Base-by-base conservation (phyloP, 345 rosid genomes). In the Eucalyptus cladocalyx region DNA sequence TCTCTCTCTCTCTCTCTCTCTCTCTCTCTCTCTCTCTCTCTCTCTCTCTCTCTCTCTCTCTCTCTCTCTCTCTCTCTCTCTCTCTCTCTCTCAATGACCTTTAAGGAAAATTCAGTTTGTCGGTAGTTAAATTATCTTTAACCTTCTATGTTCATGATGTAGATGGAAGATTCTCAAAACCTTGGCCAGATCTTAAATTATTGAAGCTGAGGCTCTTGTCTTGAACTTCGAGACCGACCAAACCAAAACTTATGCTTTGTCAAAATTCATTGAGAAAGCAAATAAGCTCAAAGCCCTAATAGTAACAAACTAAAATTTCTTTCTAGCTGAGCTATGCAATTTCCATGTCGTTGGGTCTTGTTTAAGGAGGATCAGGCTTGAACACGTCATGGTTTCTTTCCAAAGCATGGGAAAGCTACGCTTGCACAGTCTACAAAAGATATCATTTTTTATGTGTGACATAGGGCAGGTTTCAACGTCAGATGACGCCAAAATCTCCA, bases 291-390 rank as follows among this genome's bases (percentile, higher is more conserved):
- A 93, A 91, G 95, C 91, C 81, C 17, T 97, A 88, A 89, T 88
- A 2, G 90, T 96, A 89, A 89, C 90, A 67, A 94, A 94, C 65
- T 86, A 88, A 5, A 92, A 95, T 87, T 76, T 86, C 69, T 88
- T 32, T 58, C 90, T 92, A 1, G 90, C 93, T 32, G 92, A 90
- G 88, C 13, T 97, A 28, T 86, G 87, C 50, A 94, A 94, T 48
- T 92, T 94, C 58, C 87, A 28, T 26, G 76, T 92, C 37, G 86
- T 95, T 13, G 87, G 86, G 12, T 87, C 96, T 58, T 90, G 90
- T 88, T 91, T 97, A 72, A 95, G 88, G 89, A 94, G 98, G 88
- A 93, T 96, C 19, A 93, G 97, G 91, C 24, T 96, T 23, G 98
- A 95, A 83, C 92, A 90, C 10, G 65, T 90, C 49, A 90, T 86